Evolutionary conservation across 225 moss, liverwort and hornwort genomes (phyloP), one percentile per base, ranked within the genome.

Genomic region (Climacium dendroides): DNA sequence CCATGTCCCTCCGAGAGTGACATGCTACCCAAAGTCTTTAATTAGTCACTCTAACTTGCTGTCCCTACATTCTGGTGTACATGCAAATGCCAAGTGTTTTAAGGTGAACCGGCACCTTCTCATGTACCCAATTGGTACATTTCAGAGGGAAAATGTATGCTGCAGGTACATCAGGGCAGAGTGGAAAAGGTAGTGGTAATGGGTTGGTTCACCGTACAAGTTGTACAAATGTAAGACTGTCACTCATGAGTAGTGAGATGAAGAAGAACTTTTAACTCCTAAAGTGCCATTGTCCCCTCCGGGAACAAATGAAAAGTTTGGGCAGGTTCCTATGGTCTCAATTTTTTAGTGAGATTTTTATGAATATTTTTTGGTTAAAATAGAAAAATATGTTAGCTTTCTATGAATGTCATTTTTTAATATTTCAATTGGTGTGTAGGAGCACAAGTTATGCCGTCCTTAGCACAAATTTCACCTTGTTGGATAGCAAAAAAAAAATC

Each of bases 1-100:
- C 55, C 85, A 77, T 88, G 88, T 88, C 90, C 85, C 88, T 63
- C 6, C 10, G 86, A 89, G 55, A 78, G 71, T 39, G 89, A 89
- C 89, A 78, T 78, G 83, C 54, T 79, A 69, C 89, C 89, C 89
- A 54, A 17, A 83, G 53, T 72, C 82, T 86, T 88, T 6, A 90
- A 90, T 61, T 86, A 6, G 88, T 90, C 85, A 2, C 88, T 60
- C 50, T 50, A 50, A 50, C 17, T 88, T 85, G 88, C 47, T 77
- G 90, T 85, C 82, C 77, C 35, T 16, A 71, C 71, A 73, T 88
- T 78, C 76, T 24, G 16, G 23, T 73, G 85, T 77, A 84, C 88
- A 34, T 69, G 24, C 81, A 82, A 35, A 52, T 35, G 60, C 34
- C 20, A 39, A 76, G 58, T 74, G 64, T 81, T 75, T 28, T 43